A percentile compares a stretch with the other conserved stretches of the same genome.
These are phyloP conservation scores for Coleophoma cylindrospora DNA, from an alignment of 2,329 filamentous ascomycete species.

Conservation along the genomic window DNA sequence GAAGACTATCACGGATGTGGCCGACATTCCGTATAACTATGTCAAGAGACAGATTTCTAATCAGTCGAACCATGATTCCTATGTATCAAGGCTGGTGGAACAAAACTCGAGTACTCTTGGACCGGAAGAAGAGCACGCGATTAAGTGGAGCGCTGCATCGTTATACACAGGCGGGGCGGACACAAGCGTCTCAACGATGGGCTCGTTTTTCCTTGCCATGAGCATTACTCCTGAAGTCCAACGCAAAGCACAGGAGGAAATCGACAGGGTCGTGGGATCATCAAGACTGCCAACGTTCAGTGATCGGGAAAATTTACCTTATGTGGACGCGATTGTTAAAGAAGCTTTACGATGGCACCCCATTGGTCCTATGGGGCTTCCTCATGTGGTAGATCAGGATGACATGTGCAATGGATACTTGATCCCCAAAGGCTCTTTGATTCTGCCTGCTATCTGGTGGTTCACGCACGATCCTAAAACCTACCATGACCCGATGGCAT, in stretches of 20 bases:
- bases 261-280: constrained; percentile 33
- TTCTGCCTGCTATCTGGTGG: constrained; percentile 10
- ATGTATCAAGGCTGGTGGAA: not conserved
- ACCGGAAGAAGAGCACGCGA: no score
- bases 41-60: not conserved
- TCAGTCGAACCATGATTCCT: not conserved
- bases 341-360: constrained; percentile 38
- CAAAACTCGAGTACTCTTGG: not conserved
- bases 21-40: no score
- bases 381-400: constrained; percentile 45
- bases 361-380: constrained; percentile 42
- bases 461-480: constrained; percentile 24
- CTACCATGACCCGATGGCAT: constrained; percentile 34
- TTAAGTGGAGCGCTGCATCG: no score
- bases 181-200: constrained; percentile 22
- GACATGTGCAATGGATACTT: constrained; percentile 49
- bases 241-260: constrained; percentile 36
- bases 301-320: no score
- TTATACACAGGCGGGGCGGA: not conserved
- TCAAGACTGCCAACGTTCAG: no score
- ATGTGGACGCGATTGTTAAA: no score
- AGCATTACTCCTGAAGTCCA: constrained; percentile 38
- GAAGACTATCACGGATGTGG: no score
- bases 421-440: constrained; percentile 46
- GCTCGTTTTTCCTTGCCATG: constrained; percentile 35